These are phyloP conservation scores for Collybia sordida DNA, from an alignment of 768 basidiomycete species.

Conservation along the genomic window DNA sequence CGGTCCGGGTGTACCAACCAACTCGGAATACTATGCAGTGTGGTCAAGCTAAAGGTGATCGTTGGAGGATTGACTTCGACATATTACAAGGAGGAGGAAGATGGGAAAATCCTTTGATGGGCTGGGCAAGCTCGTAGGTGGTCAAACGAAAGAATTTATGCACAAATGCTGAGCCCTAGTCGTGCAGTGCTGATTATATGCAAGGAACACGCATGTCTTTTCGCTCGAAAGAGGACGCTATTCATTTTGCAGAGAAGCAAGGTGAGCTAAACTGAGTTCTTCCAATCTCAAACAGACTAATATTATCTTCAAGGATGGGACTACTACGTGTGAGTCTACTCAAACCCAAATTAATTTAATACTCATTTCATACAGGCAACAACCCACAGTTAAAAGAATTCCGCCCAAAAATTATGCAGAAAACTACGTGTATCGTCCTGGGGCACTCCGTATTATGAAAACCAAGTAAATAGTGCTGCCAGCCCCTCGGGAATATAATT, in stretches of 20 bases:
- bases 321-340: conserved; percentile 74
- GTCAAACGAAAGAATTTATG: not conserved
- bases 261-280: conserved; percentile 42
- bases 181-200: conserved; percentile 86
- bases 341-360: conserved; percentile 9
- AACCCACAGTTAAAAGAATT: conserved; percentile 59
- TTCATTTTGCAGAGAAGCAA: conserved; percentile 97
- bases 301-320: conserved; percentile 74
- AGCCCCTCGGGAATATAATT: conserved; percentile 18
- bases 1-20: conserved; percentile 91
- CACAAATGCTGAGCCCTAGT: too few species aligned
- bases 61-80: conserved; percentile 96
- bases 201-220: conserved; percentile 87
- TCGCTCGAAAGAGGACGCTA: conserved; percentile 84
- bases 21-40: conserved; percentile 96
- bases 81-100: conserved; percentile 84
- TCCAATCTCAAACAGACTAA: conserved; percentile 6
- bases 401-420: conserved; percentile 89
- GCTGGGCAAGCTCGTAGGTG: conserved; percentile 90
- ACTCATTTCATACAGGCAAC: conserved; percentile 43
- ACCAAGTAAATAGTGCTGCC: conserved; percentile 72
- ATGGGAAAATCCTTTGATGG: conserved; percentile 99
- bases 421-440: conserved; percentile 84
- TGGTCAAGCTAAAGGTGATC: conserved; percentile 77
- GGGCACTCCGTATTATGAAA: conserved; percentile 77